Evolutionary conservation across 2,329 filamentous ascomycete species (phyloP), one percentile per base, ranked within the genome.

Genomic region (Periconia digitata): DNA sequence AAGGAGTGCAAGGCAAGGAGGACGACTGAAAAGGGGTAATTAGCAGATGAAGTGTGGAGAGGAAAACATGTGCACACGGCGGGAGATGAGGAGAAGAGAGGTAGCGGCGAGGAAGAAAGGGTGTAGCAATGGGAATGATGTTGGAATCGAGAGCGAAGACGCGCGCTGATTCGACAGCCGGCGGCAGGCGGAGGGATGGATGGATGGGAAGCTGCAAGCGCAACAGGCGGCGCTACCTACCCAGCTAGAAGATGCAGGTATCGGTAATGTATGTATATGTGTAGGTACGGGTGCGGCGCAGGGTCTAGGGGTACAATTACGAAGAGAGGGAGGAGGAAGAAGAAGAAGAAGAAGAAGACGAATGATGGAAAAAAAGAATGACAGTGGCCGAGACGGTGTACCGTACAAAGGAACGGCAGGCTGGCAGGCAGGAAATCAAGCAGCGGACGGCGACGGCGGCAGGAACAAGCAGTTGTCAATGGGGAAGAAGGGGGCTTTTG

Each of bases 151-250:
- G 41, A 24, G 48, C 35, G 54, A 42, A 43, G 43, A 43, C 53
- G 46, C 18, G 48, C 21, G 53, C 27, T 52, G 50, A 39, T 53
- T 53, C 46, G 55, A 60, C 43, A 46, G 56, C 53, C 61, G 53
- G 56, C 50, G 50, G 44, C 46, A 32, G 52, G 59, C 63, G 64
- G 63, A 63, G 58, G 44, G 60, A 55, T 52, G 56, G 53, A 42
- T 41, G 58, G 63, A 62, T 59, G 43, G 61, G 56, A 54, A 57
- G 53, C 44, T 43, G 58, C n/a, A n/a, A n/a, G n/a, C n/a, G n/a
- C n/a, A n/a, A n/a, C n/a, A n/a, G n/a, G n/a, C n/a, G n/a, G n/a
- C n/a, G n/a, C n/a, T n/a, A n/a, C n/a, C n/a, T n/a, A n/a, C n/a
- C n/a, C n/a, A n/a, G n/a, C n/a, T n/a, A n/a, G n/a, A n/a, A n/a